These are phyloP conservation scores for Vigna trinervia DNA, from an alignment of 306 rosid genomes.

Conservation along the genomic window DNA sequence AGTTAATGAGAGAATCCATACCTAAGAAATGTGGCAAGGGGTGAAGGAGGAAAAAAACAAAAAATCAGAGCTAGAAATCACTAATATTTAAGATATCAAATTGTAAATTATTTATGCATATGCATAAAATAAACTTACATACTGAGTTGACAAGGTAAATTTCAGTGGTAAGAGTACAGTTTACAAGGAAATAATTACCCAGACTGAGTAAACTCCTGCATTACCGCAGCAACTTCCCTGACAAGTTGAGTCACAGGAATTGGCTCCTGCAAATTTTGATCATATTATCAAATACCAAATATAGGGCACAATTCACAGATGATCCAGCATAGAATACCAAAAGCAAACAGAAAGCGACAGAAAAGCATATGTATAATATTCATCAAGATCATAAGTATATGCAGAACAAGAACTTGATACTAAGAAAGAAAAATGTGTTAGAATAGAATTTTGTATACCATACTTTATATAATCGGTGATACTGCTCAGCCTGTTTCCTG, in stretches of 20 bases:
- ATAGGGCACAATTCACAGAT: neutral
- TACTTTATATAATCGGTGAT: conserved; percentile 90
- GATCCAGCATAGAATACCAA: conserved; percentile 17
- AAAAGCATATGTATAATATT: no score
- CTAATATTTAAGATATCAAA: no score
- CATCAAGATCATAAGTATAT: neutral
- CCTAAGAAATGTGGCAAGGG: no score
- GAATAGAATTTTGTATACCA: conserved; percentile 11
- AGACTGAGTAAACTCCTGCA: conserved; percentile 98
- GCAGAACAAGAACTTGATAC: neutral
- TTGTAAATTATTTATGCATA: no score
- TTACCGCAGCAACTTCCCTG: conserved; percentile 94
- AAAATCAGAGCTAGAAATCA: no score
- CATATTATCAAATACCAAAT: conserved; percentile 27
- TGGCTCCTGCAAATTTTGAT: conserved; percentile 68
- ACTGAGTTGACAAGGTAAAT: neutral
- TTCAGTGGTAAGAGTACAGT: neutral
- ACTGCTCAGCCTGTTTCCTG: conserved; percentile 96
- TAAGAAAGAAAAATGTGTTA: neutral
- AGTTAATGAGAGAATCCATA: no score
- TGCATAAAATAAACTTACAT: neutral
- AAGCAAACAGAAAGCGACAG: conserved; percentile 32
- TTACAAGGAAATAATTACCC: conserved; percentile 62
- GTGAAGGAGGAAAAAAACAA: no score
- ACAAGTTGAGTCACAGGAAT: conserved; percentile 98